Evolutionary conservation across 2,329 filamentous ascomycete species (phyloP).

Genomic region (Huntiella savannae): DNA sequence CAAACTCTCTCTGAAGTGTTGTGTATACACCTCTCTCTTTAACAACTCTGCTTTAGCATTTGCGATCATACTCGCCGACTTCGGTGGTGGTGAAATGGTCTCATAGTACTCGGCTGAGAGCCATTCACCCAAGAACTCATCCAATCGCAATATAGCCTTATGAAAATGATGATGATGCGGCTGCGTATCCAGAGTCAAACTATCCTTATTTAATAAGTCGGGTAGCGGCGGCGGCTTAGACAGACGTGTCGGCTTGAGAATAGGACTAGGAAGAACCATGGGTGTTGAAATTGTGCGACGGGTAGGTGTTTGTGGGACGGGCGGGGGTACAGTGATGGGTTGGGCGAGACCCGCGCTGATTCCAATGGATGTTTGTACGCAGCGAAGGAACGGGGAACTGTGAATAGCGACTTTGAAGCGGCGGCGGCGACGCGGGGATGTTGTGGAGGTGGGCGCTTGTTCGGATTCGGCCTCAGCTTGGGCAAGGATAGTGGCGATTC

Average conservation of each 20-base stretch:
- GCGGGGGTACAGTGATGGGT: conserved; percentile 22
- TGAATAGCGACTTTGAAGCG: conserved; percentile 71
- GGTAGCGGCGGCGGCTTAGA: conserved; percentile 1
- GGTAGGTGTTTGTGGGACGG: conserved; percentile 1
- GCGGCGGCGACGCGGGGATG: conserved; percentile 22
- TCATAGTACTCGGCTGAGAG: conserved; percentile 86
- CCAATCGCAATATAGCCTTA: conserved; percentile 55
- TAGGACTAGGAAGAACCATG: conserved; percentile 10
- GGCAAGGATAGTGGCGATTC: conserved; percentile 57
- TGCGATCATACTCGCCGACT: conserved; percentile 70
- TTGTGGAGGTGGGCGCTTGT: conserved; percentile 10
- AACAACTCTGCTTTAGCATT: conserved; percentile 76
- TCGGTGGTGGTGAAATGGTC: conserved; percentile 72
- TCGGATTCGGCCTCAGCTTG: conserved; percentile 30
- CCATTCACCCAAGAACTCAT: conserved; percentile 93
- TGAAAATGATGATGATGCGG: conserved; percentile 20
- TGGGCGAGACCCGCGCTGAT: conserved; percentile 48
- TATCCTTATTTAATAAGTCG: neutral
- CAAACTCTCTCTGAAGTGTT: conserved; percentile 19
- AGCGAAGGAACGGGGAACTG: conserved; percentile 83
- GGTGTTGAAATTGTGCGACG: conserved; percentile 3
- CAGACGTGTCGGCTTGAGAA: conserved; percentile 11
- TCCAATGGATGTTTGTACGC: conserved; percentile 44
- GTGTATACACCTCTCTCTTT: conserved; percentile 49
- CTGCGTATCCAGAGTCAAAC: neutral